Percentiles rank a stretch among this genome's conserved stretches.
Evolutionary conservation across 176 grass and related monocot genomes (phyloP).

Genomic region (Leersia perrieri): DNA sequence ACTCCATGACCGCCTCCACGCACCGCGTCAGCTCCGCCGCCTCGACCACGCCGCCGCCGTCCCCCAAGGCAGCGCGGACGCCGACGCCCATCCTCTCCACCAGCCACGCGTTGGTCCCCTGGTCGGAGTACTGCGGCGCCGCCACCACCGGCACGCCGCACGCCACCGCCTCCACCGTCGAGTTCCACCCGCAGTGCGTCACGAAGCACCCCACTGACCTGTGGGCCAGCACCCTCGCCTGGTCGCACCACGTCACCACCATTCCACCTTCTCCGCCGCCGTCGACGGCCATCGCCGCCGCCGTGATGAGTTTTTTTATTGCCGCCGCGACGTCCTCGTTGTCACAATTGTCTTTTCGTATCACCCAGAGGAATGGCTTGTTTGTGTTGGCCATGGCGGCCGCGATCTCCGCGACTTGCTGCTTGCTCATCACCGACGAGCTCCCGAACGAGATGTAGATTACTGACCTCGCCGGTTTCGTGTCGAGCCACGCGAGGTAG

Average conservation of each 20-base stretch:
- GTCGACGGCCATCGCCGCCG: background rate
- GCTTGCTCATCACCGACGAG: conserved; percentile 45
- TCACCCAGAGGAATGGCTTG: conserved; percentile 61
- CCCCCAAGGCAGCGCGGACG: conserved; percentile 35
- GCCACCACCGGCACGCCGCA: conserved; percentile 59
- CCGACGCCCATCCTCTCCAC: conserved; percentile 51
- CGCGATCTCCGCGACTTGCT: conserved; percentile 50
- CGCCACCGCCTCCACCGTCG: conserved; percentile 32
- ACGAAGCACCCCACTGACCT: conserved; percentile 66
- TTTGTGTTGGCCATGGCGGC: conserved; percentile 29
- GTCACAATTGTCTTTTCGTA: conserved; percentile 59
- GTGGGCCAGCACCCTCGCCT: conserved; percentile 63
- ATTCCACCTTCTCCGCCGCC: background rate
- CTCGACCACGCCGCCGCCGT: conserved; percentile 35
- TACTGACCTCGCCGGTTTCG: conserved; percentile 51
- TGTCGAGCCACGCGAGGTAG: conserved; percentile 56
- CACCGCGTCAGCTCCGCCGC: conserved; percentile 52
- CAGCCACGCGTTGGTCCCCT: conserved; percentile 67
- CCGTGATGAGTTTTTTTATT: background rate
- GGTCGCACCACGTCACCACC: conserved; percentile 81
- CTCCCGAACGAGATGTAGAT: conserved; percentile 90
- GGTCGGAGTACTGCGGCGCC: conserved; percentile 68
- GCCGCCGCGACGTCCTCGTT: background rate
- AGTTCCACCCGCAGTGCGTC: conserved; percentile 68
- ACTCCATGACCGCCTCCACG: conserved; percentile 33